Conservation (phyloP, 345 rosid species). For the Rhodamnia rubescens region DNA sequence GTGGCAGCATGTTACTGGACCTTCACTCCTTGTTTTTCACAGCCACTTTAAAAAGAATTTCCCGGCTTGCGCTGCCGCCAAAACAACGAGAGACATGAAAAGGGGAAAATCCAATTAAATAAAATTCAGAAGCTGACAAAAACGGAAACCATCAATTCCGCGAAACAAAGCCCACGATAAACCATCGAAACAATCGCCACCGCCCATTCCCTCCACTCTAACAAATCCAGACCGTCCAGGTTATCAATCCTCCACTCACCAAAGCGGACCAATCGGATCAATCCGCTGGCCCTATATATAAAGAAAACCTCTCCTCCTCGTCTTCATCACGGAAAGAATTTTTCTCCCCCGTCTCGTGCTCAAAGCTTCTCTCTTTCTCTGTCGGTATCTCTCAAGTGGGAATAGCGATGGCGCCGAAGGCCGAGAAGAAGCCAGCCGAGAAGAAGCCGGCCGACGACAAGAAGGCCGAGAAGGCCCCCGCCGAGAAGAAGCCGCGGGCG, state of each 20-base stretch:
- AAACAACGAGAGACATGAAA: neutral
- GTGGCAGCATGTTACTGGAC: neutral
- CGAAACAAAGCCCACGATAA: neutral
- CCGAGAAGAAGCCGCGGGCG: conserved; percentile 24
- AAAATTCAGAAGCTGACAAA: neutral
- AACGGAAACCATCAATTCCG: neutral
- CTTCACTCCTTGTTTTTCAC: neutral
- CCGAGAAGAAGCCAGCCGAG: conserved; percentile 12
- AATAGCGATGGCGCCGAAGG: conserved; percentile 19
- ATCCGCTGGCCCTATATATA: neutral
- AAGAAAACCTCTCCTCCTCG: neutral
- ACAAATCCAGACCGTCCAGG: conserved; percentile 3
- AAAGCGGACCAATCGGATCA: conserved; percentile 5
- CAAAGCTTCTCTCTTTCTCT: neutral
- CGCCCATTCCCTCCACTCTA: conserved; percentile 1
- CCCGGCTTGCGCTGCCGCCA: neutral
- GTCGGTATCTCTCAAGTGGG: neutral
- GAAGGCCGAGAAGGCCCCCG: conserved; percentile 18
- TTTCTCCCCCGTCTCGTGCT: neutral
- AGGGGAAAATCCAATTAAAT: neutral
- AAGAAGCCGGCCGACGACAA: conserved; percentile 14
- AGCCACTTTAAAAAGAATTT: neutral
- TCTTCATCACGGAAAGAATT: neutral
- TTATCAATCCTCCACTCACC: conserved; percentile 10
- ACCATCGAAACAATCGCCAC: conserved; percentile 4